Conservation (phyloP, 2,329 filamentous ascomycete species). For the Fusarium kyushuense region DNA sequence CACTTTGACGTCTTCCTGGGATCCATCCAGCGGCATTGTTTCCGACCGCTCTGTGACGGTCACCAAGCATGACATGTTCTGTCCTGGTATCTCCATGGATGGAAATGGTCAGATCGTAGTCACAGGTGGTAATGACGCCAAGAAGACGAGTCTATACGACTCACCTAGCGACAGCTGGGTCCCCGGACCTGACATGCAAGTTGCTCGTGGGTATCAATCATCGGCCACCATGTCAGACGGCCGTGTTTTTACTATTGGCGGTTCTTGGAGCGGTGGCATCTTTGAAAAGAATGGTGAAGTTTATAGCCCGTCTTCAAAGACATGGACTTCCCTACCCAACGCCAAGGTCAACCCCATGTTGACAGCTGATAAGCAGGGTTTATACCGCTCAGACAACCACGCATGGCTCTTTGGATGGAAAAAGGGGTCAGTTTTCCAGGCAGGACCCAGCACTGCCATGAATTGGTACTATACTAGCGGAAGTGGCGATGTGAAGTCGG, state of each 20-base stretch:
- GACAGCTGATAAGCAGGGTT: slow-evolving; percentile 55
- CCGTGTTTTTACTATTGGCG: slow-evolving; percentile 28
- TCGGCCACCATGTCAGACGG: slow-evolving; percentile 24
- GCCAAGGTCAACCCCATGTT: slow-evolving; percentile 60
- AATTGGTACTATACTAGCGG: slow-evolving; percentile 64
- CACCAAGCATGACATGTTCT: slow-evolving; percentile 68
- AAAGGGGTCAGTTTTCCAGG: slow-evolving; percentile 63
- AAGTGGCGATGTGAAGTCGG: slow-evolving; percentile 36
- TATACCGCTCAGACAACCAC: slow-evolving; percentile 55
- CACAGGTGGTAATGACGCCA: slow-evolving; percentile 64
- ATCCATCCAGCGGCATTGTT: slow-evolving; percentile 5
- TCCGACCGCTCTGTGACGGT: slow-evolving; percentile 47
- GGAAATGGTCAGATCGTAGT: slow-evolving; percentile 63
- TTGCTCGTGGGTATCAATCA: slow-evolving; percentile 25
- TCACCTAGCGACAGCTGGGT: slow-evolving; percentile 22
- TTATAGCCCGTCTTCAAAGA: slow-evolving; percentile 11
- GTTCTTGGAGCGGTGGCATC: slow-evolving; percentile 25
- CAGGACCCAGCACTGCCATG: slow-evolving; percentile 64
- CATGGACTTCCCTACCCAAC: slow-evolving; percentile 41
- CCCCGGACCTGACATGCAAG: slow-evolving; percentile 24
- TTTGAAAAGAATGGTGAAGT: slow-evolving; percentile 33
- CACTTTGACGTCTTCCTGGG: slow-evolving; percentile 27
- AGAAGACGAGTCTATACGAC: slow-evolving; percentile 62
- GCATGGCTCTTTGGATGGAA: slow-evolving; percentile 54
- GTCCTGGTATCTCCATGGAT: slow-evolving; percentile 65